These are phyloP conservation scores for Fistulifera pelliculosa DNA, from an alignment of 108 stramenopile species.

Conservation along the genomic window DNA sequence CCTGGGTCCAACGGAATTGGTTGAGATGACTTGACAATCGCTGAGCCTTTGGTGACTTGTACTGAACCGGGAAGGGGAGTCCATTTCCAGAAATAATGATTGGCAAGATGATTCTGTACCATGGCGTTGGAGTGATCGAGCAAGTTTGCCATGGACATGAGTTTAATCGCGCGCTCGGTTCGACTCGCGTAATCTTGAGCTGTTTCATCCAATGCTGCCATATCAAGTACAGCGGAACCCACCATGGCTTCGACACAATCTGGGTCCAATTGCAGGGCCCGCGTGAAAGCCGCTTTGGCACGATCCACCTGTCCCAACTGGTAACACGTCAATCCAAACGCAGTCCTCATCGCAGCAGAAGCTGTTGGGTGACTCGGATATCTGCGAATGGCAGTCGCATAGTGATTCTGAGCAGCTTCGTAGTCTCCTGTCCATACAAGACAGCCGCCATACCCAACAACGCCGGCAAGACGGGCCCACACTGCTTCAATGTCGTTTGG, in stretches of 20 bases:
- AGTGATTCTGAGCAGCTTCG: conserved; percentile 44
- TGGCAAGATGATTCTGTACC: conserved; percentile 94
- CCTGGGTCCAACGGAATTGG: conserved; percentile 57
- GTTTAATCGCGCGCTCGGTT: conserved; percentile 69
- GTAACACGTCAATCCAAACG: conserved; percentile 78
- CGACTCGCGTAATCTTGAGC: conserved; percentile 36
- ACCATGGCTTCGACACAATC: conserved; percentile 80
- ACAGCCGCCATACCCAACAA: conserved; percentile 78
- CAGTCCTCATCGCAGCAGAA: conserved; percentile 47
- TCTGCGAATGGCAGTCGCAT: conserved; percentile 56
- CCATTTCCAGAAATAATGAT: conserved; percentile 95
- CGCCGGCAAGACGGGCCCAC: conserved; percentile 69
- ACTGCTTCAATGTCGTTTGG: conserved; percentile 60
- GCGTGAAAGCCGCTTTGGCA: conserved; percentile 70
- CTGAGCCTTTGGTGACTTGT: conserved; percentile 32
- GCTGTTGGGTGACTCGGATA: conserved; percentile 30
- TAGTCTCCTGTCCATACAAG: conserved; percentile 53
- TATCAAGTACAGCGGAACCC: conserved; percentile 64
- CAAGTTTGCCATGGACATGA: conserved; percentile 86
- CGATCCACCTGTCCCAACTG: conserved; percentile 79
- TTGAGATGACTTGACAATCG: conserved; percentile 34
- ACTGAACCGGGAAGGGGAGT: conserved; percentile 66
- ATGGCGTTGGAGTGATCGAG: conserved; percentile 84
- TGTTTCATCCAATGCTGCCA: conserved; percentile 64
- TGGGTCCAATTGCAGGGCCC: conserved; percentile 68